Evolutionary conservation across 148 eudicot species (phyloP).

Genomic region (Rhododendron vialii): DNA sequence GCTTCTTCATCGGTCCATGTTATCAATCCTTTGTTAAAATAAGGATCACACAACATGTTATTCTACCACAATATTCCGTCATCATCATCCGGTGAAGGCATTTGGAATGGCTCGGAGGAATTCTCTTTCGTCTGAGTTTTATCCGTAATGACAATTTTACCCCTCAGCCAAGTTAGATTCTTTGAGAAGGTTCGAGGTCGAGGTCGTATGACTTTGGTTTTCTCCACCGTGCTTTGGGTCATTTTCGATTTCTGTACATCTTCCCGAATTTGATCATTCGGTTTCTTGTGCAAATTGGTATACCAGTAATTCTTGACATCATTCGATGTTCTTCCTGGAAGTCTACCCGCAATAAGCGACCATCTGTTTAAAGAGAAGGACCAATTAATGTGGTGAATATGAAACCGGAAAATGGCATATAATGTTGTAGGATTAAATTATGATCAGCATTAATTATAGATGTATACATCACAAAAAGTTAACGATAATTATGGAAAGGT

Average conservation of each 20-base stretch:
- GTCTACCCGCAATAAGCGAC: constrained; percentile 16
- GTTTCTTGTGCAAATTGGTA: constrained; percentile 5
- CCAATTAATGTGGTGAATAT: not conserved
- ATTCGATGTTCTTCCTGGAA: constrained; percentile 14
- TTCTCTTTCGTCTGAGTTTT: not conserved
- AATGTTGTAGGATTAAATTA: not conserved
- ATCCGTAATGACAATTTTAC: no score
- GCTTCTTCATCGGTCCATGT: no score
- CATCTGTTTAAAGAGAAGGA: constrained; percentile 1
- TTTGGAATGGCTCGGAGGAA: not conserved
- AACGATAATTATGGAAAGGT: no score
- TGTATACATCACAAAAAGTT: no score
- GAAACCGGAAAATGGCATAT: not conserved
- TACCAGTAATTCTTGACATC: constrained; percentile 12
- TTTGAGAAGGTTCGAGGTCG: not conserved
- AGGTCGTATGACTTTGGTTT: not conserved
- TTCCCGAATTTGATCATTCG: not conserved
- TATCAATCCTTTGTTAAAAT: no score
- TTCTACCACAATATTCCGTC: not conserved
- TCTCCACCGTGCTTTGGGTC: no score
- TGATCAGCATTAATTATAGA: no score
- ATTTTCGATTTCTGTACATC: not conserved
- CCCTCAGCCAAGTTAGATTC: not conserved
- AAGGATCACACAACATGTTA: no score
- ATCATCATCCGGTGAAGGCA: no score